These are phyloP conservation scores for Rhodotorula sp. DNA, from an alignment of 1,284 basidiomycete genomes.

Conservation along the genomic window DNA sequence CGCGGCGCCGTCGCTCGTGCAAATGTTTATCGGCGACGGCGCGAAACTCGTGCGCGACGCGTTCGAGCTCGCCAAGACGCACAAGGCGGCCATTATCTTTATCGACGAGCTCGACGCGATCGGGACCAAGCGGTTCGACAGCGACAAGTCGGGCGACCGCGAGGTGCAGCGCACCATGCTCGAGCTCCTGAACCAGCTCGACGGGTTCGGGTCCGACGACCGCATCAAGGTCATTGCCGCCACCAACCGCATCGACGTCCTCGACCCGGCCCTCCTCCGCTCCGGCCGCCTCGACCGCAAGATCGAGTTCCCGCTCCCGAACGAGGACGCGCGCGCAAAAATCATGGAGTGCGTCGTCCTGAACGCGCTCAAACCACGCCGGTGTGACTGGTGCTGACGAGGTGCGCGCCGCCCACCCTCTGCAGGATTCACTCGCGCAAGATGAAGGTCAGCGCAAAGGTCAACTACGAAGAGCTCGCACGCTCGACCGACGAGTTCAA, in stretches of 20 bases:
- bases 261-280: constrained; percentile 75
- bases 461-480: constrained; percentile 75
- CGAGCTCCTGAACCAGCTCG: constrained; percentile 88
- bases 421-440: constrained; percentile 76
- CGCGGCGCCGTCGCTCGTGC: constrained; percentile 70
- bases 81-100: constrained; percentile 97
- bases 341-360: constrained; percentile 61
- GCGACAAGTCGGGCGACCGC: constrained; percentile 94
- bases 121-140: constrained; percentile 98
- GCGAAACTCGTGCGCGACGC: constrained; percentile 96
- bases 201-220: constrained; percentile 84
- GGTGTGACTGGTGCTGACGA: not conserved
- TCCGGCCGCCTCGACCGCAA: constrained; percentile 75
- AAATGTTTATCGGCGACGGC: constrained; percentile 85
- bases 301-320: constrained; percentile 77
- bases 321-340: constrained; percentile 68
- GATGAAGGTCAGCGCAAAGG: constrained; percentile 75
- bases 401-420: too few relatives aligned
- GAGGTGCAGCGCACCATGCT: constrained; percentile 99
- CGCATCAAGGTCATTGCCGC: constrained; percentile 99
- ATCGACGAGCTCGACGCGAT: constrained; percentile 99
- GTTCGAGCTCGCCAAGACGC: constrained; percentile 95
- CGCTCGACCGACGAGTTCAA: constrained; percentile 77
- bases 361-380: not conserved
- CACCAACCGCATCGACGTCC: constrained; percentile 97